Conservation (phyloP, 495 filamentous ascomycete genomes). For the Annulohypoxylon nitens region DNA sequence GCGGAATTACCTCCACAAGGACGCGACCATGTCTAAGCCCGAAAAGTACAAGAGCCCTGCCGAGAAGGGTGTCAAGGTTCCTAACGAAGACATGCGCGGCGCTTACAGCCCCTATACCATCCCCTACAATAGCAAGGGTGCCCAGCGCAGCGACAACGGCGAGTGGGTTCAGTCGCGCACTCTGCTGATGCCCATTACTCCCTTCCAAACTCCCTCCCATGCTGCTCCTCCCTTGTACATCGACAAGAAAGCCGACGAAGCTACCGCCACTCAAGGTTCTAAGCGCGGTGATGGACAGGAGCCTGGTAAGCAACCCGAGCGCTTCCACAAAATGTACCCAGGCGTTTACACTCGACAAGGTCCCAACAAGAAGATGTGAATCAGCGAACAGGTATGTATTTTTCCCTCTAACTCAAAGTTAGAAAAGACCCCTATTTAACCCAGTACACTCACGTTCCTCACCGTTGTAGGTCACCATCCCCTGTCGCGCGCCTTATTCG, state of each 20-base stretch:
- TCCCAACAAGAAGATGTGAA: not conserved
- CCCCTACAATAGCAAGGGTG: slow-evolving; percentile 44
- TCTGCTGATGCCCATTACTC: not conserved
- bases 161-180: slow-evolving; percentile 9
- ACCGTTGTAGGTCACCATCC: not conserved
- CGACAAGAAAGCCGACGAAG: not conserved
- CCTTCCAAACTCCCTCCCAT: not conserved
- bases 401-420: not conserved
- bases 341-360: not conserved
- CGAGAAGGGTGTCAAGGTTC: slow-evolving; percentile 19
- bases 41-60: slow-evolving; percentile 26
- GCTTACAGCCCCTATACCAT: slow-evolving; percentile 43
- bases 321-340: not conserved
- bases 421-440: not conserved
- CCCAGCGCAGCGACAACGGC: not conserved
- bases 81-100: slow-evolving; percentile 5
- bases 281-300: not conserved
- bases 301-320: slow-evolving; percentile 4
- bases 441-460: not conserved
- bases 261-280: not conserved
- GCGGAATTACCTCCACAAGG: not conserved
- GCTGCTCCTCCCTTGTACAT: slow-evolving; percentile 30
- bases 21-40: slow-evolving; percentile 24
- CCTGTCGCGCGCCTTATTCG: not conserved
- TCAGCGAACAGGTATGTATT: slow-evolving; percentile 4